Percentiles rank a stretch among this genome's conserved stretches.
Evolutionary conservation across 2,329 filamentous ascomycete species (phyloP).

Genomic region (Acephala macrosclerotiorum): DNA sequence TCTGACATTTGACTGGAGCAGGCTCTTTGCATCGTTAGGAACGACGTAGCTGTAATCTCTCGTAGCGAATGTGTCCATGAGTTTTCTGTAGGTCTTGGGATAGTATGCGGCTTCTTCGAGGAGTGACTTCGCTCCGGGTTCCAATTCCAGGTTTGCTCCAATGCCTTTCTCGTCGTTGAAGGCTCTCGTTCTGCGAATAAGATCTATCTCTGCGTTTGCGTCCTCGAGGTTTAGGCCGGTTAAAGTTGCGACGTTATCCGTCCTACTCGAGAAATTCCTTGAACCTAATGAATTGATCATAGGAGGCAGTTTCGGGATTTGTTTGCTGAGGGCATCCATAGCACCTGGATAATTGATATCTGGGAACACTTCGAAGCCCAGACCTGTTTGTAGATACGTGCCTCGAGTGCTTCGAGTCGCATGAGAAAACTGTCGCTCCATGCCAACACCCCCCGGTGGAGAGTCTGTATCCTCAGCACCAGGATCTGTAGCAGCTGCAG

Average conservation of each 20-base stretch:
- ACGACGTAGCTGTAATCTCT: slow-evolving; percentile 11
- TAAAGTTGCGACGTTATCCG: slow-evolving; percentile 25
- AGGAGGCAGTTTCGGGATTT: slow-evolving; percentile 43
- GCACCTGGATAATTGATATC: slow-evolving; percentile 67
- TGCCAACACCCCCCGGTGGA: slow-evolving; percentile 58
- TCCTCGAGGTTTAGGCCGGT: slow-evolving; percentile 37
- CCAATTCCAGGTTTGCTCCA: slow-evolving; percentile 42
- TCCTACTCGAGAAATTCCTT: slow-evolving; percentile 14
- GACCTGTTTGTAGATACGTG: slow-evolving; percentile 53
- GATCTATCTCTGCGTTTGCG: slow-evolving; percentile 40
- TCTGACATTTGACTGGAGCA: not conserved
- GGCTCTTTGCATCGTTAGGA: not conserved
- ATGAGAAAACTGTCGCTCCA: slow-evolving; percentile 71
- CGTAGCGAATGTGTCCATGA: not conserved
- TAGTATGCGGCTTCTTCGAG: slow-evolving; percentile 34
- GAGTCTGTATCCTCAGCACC: slow-evolving; percentile 58
- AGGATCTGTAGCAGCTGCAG: slow-evolving; percentile 58
- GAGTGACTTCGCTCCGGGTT: slow-evolving; percentile 37
- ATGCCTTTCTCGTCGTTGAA: slow-evolving; percentile 42
- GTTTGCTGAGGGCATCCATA: slow-evolving; percentile 47
- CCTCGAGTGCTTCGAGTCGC: slow-evolving; percentile 68
- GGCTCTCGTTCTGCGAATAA: slow-evolving; percentile 38
- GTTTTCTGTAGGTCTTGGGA: slow-evolving; percentile 31
- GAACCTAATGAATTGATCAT: slow-evolving; percentile 21
- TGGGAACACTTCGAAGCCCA: slow-evolving; percentile 66